These are phyloP conservation scores for Pichia scutulata DNA, from an alignment of 805 yeast species.

Conservation along the genomic window DNA sequence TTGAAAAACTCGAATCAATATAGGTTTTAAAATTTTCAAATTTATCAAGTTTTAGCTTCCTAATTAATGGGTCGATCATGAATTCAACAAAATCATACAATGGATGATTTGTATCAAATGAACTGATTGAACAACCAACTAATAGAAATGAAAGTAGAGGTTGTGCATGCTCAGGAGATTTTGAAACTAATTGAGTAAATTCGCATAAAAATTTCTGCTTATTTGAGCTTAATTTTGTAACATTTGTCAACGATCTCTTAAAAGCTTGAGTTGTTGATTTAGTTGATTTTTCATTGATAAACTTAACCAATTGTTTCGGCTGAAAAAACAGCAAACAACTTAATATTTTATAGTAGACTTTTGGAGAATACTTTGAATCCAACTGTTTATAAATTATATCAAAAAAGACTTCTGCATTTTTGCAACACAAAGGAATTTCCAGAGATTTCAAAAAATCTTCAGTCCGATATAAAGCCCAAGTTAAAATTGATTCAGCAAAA, in stretches of 20 bases:
- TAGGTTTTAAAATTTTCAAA: slow-evolving; percentile 3
- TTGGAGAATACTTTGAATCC: slow-evolving; percentile 24
- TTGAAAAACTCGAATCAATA: neutral
- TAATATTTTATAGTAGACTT: slow-evolving; percentile 26
- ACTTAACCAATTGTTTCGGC: slow-evolving; percentile 27
- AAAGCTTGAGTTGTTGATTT: slow-evolving; percentile 18
- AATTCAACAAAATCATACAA: slow-evolving; percentile 24
- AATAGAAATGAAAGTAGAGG: slow-evolving; percentile 27
- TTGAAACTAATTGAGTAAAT: slow-evolving; percentile 16
- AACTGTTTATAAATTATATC: slow-evolving; percentile 27
- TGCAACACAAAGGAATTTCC: slow-evolving; percentile 8
- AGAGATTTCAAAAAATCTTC: slow-evolving; percentile 31
- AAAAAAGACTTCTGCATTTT: slow-evolving; percentile 30
- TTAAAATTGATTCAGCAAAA: slow-evolving; percentile 37
- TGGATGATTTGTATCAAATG: slow-evolving; percentile 20
- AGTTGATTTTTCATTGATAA: slow-evolving; percentile 15
- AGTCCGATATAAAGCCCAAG: slow-evolving; percentile 47
- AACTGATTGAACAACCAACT: slow-evolving; percentile 27
- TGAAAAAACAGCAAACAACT: slow-evolving; percentile 28
- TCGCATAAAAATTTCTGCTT: slow-evolving; percentile 25
- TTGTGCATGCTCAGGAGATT: slow-evolving; percentile 22
- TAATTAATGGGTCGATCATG: slow-evolving; percentile 18
- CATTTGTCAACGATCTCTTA: slow-evolving; percentile 19
- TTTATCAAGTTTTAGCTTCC: slow-evolving; percentile 26
- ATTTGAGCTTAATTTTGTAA: slow-evolving; percentile 5